Evolutionary conservation across 1,284 basidiomycete genomes (phyloP).

Genomic region (Puccinia brachypodii): DNA sequence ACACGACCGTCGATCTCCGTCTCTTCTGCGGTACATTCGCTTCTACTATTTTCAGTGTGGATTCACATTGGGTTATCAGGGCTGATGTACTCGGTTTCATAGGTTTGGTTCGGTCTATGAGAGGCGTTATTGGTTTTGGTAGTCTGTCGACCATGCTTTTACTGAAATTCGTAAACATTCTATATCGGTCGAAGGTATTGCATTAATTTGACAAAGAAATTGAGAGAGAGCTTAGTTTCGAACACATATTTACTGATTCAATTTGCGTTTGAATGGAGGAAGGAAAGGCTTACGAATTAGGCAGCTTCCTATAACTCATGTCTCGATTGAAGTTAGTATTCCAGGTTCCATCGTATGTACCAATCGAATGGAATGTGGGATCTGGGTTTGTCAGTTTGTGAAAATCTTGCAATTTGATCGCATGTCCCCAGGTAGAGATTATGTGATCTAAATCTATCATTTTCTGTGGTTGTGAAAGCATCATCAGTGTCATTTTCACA

Average conservation of each 20-base stretch:
- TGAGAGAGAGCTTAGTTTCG: not conserved
- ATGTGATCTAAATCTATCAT: conserved; percentile 37
- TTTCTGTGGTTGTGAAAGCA: not conserved
- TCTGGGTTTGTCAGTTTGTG: conserved; percentile 34
- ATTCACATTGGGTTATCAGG: conserved; percentile 20
- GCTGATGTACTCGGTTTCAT: not conserved
- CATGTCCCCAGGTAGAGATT: conserved; percentile 23
- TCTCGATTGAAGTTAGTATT: conserved; percentile 8
- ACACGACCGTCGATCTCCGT: conserved; percentile 13
- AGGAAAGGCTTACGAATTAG: conserved; percentile 20
- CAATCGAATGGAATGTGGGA: conserved; percentile 23
- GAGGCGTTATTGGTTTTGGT: conserved; percentile 25
- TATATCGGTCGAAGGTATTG: not conserved
- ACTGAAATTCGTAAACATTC: conserved; percentile 40
- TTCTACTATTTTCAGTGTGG: conserved; percentile 20
- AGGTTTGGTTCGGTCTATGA: conserved; percentile 15
- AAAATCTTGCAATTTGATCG: conserved; percentile 24
- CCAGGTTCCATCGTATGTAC: conserved; percentile 25
- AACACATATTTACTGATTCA: not conserved
- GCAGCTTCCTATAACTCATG: conserved; percentile 26
- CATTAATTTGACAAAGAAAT: not conserved
- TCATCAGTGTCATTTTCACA: not conserved
- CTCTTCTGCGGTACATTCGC: conserved; percentile 24
- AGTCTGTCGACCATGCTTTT: conserved; percentile 26
- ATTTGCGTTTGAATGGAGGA: not conserved